Evolutionary conservation across 805 yeast species (phyloP).

Genomic region (Barnettozyma populi): DNA sequence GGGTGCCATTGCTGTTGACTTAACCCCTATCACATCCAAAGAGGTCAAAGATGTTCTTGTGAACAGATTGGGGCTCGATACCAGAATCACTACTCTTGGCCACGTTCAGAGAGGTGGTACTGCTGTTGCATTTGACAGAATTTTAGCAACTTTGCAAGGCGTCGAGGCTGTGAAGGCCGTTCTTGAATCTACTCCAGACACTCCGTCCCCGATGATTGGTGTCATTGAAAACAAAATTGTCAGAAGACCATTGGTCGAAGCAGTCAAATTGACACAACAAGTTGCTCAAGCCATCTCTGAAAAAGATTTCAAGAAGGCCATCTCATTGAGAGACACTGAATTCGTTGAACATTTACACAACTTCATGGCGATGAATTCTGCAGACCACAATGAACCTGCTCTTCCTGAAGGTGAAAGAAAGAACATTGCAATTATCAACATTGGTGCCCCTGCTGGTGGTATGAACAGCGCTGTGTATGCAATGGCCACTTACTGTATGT

Average conservation of each 20-base stretch:
- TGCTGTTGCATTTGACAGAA: slow-evolving; percentile 69
- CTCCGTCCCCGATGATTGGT: slow-evolving; percentile 79
- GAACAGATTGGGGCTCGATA: slow-evolving; percentile 62
- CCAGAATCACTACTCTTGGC: slow-evolving; percentile 72
- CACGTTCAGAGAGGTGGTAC: slow-evolving; percentile 84
- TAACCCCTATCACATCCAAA: slow-evolving; percentile 60
- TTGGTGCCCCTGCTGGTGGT: slow-evolving; percentile 80
- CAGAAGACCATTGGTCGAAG: slow-evolving; percentile 63
- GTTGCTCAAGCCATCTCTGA: slow-evolving; percentile 65
- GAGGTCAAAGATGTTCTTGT: slow-evolving; percentile 64
- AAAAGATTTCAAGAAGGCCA: slow-evolving; percentile 65
- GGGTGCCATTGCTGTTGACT: slow-evolving; percentile 70
- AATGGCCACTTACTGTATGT: slow-evolving; percentile 67
- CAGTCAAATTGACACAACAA: slow-evolving; percentile 63
- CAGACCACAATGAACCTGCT: slow-evolving; percentile 59
- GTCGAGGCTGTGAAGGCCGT: slow-evolving; percentile 78
- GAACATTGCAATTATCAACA: slow-evolving; percentile 65
- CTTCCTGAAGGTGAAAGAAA: slow-evolving; percentile 49
- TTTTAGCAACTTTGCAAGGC: slow-evolving; percentile 73
- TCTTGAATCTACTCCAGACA: slow-evolving; percentile 57
- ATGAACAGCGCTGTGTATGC: slow-evolving; percentile 75
- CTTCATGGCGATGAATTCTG: slow-evolving; percentile 61
- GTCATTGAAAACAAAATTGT: slow-evolving; percentile 66
- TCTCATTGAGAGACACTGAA: slow-evolving; percentile 64
- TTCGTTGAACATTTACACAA: slow-evolving; percentile 61